Evolutionary conservation across 495 filamentous ascomycete genomes (phyloP).

Genomic region (Xylaria grammica): DNA sequence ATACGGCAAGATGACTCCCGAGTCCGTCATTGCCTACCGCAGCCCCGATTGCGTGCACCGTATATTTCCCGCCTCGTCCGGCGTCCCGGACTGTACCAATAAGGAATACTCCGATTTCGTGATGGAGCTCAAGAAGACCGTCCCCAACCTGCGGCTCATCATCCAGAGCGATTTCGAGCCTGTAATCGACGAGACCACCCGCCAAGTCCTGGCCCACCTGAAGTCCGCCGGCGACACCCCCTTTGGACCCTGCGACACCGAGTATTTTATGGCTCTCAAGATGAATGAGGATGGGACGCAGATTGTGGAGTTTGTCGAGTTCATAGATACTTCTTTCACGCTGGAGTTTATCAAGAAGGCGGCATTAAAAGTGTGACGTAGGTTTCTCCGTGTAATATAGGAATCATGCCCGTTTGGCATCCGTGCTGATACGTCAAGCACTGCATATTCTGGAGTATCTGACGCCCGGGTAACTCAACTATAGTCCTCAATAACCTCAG

Average conservation of each 20-base stretch:
- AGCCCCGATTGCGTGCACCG: conserved; percentile 26
- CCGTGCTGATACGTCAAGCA: no score
- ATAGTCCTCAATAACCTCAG: no score
- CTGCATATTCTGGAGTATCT: no score
- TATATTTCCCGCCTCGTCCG: conserved; percentile 23
- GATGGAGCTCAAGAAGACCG: conserved; percentile 4
- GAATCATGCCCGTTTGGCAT: no score
- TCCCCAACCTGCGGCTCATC: conserved; percentile 23
- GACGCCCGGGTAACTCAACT: no score
- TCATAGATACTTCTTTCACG: conserved; percentile 38
- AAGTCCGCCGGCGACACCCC: conserved; percentile 33
- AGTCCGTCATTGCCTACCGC: conserved; percentile 26
- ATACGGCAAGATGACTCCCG: conserved; percentile 31
- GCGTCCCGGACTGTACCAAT: conserved; percentile 26
- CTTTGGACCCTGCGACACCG: conserved; percentile 38
- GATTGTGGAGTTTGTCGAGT: conserved; percentile 36
- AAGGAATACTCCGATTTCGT: conserved; percentile 29
- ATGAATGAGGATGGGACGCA: conserved; percentile 38
- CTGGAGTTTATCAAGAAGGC: conserved; percentile 16
- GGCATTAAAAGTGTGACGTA: conserved; percentile 3
- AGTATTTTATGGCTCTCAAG: conserved; percentile 39
- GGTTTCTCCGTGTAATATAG: no score
- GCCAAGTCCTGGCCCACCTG: conserved; percentile 33
- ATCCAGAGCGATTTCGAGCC: conserved; percentile 26
- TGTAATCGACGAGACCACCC: conserved; percentile 29